Conservation (phyloP, 257 asterid species). For the Osmanthus fragrans region DNA sequence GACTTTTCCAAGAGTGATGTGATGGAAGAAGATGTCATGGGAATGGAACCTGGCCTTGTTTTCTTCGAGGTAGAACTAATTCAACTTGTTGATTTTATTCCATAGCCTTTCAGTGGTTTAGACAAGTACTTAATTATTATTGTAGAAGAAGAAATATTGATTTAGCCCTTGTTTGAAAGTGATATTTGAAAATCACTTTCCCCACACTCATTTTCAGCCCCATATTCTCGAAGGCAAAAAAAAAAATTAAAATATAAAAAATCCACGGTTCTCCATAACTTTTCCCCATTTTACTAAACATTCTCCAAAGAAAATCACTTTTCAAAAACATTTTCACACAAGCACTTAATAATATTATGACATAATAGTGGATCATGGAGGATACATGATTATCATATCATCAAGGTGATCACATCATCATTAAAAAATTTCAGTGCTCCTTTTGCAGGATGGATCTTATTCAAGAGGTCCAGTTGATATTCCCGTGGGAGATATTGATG, state of each 20-base stretch:
- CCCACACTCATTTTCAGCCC: no score
- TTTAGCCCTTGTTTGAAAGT: not conserved
- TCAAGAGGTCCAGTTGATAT: conserved; percentile 96
- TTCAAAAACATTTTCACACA: no score
- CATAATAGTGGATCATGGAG: not conserved
- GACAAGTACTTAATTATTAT: conserved; percentile 15
- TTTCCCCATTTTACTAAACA: no score
- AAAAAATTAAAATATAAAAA: no score
- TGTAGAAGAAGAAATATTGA: not conserved
- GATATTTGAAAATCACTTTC: not conserved
- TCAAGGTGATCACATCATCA: conserved; percentile 17
- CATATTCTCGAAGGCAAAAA: no score
- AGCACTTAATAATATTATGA: no score
- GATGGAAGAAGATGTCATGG: conserved; percentile 98
- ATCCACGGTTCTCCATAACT: no score
- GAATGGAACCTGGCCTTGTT: conserved; percentile 92
- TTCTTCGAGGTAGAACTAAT: conserved; percentile 78
- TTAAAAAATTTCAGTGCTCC: conserved; percentile 19
- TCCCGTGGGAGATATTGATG: conserved; percentile 67
- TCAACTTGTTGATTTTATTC: not conserved
- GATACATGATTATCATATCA: conserved; percentile 1
- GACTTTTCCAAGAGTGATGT: conserved; percentile 77
- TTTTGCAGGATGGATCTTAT: conserved; percentile 95
- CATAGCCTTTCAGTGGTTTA: not conserved
- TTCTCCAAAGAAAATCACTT: no score